Conservation (phyloP, 164 flowering plant species). For the Nymphaea colorata region DNA sequence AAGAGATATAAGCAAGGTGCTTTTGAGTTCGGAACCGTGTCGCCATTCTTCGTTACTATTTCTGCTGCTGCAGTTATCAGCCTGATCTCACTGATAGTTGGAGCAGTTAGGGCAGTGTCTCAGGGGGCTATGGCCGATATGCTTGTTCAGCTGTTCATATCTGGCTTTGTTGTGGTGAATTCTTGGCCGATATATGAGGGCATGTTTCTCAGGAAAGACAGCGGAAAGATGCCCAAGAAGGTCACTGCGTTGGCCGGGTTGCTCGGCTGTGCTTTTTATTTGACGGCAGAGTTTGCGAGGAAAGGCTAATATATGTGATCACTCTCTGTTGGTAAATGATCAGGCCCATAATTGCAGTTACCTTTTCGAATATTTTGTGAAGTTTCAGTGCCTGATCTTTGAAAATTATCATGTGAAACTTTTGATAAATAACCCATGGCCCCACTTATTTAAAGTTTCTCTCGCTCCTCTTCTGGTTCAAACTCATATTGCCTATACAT, state of each 20-base stretch:
- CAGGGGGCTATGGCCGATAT: slow-evolving; percentile 11
- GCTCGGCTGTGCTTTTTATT: slow-evolving; percentile 4
- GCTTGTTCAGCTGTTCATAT: slow-evolving; percentile 22
- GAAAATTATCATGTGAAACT: no score
- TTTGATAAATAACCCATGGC: no score
- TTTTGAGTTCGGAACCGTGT: slow-evolving; percentile 53
- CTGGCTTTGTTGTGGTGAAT: slow-evolving; percentile 44
- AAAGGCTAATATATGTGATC: no score
- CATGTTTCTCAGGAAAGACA: slow-evolving; percentile 41
- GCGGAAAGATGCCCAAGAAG: slow-evolving; percentile 35
- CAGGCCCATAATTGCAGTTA: no score
- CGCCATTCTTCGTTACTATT: slow-evolving; percentile 55
- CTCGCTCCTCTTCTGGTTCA: no score
- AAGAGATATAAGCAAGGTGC: slow-evolving; percentile 46
- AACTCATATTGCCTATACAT: no score
- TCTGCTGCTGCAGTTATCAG: slow-evolving; percentile 39
- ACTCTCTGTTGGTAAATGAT: no score
- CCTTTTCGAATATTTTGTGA: no score
- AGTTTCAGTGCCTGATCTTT: no score
- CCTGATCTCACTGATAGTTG: slow-evolving; percentile 25
- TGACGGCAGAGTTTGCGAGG: no score
- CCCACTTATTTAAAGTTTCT: no score
- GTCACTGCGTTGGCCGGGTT: slow-evolving; percentile 15
- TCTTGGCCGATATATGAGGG: slow-evolving; percentile 58
- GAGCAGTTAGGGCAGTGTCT: slow-evolving; percentile 5